These are phyloP conservation scores for Colletotrichum tropicicola DNA, from an alignment of 2,329 filamentous ascomycete species.

Conservation along the genomic window DNA sequence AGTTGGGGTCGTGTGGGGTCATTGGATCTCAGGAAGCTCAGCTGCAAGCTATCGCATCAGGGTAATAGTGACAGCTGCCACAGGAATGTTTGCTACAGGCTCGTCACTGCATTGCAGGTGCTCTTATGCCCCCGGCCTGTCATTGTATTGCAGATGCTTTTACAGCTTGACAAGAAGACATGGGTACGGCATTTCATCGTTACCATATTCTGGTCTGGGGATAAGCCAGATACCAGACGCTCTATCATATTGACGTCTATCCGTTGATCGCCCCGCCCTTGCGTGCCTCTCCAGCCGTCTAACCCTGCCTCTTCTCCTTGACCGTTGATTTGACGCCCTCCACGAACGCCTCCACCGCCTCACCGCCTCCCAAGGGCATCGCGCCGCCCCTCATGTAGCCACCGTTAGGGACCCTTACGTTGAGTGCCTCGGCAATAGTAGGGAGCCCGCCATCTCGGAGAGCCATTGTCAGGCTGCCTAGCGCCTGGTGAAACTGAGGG, in stretches of 20 bases:
- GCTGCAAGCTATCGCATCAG: not conserved
- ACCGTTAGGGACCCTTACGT: slow-evolving; percentile 83
- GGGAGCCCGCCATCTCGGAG: slow-evolving; percentile 90
- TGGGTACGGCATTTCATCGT: not conserved
- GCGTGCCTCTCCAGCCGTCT: not conserved
- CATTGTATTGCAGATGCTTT: no score
- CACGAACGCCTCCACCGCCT: slow-evolving; percentile 91
- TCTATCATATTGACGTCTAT: slow-evolving; percentile 9
- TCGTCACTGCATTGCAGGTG: no score
- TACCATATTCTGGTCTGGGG: not conserved
- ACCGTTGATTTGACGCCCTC: slow-evolving; percentile 86
- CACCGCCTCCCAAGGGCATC: slow-evolving; percentile 86
- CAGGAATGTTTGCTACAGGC: not conserved
- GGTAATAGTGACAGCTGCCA: not conserved
- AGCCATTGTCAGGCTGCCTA: slow-evolving; percentile 86
- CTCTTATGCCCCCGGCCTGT: no score
- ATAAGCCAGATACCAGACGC: not conserved
- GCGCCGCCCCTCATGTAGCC: slow-evolving; percentile 81
- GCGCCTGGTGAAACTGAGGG: slow-evolving; percentile 89
- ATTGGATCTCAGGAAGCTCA: not conserved
- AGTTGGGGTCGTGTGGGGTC: slow-evolving; percentile 23
- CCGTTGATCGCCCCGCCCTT: slow-evolving; percentile 5
- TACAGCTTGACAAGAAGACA: not conserved
- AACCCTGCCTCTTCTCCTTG: slow-evolving; percentile 58
- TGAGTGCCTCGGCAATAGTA: slow-evolving; percentile 86